Evolutionary conservation across 176 grass and related monocot species (phyloP).

Genomic region (Coix lacrymajobi): DNA sequence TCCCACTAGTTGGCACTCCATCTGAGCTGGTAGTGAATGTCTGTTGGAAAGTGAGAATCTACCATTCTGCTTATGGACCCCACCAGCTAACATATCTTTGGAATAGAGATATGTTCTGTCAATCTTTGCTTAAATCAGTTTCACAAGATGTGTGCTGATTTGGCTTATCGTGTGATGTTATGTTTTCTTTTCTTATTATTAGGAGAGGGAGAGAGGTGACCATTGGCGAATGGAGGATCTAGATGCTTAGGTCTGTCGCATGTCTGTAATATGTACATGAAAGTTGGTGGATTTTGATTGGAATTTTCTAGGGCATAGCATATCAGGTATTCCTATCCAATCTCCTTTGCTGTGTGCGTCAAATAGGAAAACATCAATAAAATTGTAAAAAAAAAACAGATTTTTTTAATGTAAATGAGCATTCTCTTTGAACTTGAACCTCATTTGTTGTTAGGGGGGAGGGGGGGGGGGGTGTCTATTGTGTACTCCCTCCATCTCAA

Average conservation of each 20-base stretch:
- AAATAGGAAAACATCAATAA: neutral
- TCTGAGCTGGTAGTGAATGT: constrained; percentile 39
- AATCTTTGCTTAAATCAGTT: constrained; percentile 24
- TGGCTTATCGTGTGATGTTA: constrained; percentile 6
- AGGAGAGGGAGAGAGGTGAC: constrained; percentile 9
- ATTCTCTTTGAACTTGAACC: neutral
- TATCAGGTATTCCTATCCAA: constrained; percentile 3
- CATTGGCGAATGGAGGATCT: constrained; percentile 13
- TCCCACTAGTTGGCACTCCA: constrained; percentile 7
- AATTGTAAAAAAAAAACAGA: neutral
- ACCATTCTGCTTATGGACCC: constrained; percentile 19
- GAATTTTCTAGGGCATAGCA: constrained; percentile 15
- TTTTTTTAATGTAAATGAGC: neutral
- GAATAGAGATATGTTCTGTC: constrained; percentile 24
- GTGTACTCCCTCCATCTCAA: too few species aligned
- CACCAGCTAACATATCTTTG: neutral
- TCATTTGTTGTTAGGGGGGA: neutral
- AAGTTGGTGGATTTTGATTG: neutral
- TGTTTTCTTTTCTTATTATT: neutral
- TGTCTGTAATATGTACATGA: constrained; percentile 18
- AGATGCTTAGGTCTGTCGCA: neutral
- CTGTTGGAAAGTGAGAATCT: constrained; percentile 27
- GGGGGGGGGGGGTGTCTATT: neutral
- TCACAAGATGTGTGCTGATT: neutral
- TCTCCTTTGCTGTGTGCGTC: constrained; percentile 4